A percentile compares a stretch with the other conserved stretches of the same genome.
Evolutionary conservation across 148 eudicot genomes (phyloP).

Genomic region (Camellia granthamiana): DNA sequence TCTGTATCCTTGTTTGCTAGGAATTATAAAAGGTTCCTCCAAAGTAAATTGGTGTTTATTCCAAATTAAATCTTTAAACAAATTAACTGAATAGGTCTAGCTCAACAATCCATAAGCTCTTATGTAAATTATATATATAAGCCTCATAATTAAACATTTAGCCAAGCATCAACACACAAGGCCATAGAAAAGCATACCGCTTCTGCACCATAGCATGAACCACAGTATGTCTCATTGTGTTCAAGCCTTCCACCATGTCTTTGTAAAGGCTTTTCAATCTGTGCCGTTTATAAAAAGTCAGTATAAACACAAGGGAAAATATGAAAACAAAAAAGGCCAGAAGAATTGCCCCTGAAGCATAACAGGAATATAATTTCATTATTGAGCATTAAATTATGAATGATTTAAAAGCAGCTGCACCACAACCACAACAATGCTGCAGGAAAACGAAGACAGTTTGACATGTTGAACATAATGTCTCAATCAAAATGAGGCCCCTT

Average conservation of each 20-base stretch:
- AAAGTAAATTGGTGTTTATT: neutral
- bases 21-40: neutral
- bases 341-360: neutral
- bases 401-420: neutral
- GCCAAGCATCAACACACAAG: neutral
- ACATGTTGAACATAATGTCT: neutral
- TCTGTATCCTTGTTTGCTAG: neutral
- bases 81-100: neutral
- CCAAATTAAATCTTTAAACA: neutral
- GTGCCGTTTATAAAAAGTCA: constrained; percentile 14
- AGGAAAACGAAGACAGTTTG: neutral
- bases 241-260: constrained; percentile 96
- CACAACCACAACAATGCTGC: neutral
- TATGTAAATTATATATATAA: neutral
- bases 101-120: constrained; percentile 3
- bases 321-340: neutral
- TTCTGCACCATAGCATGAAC: constrained; percentile 98
- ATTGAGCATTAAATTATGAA: neutral
- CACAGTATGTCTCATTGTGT: constrained; percentile 96
- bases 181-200: constrained; percentile 43
- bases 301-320: neutral
- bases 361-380: neutral
- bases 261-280: constrained; percentile 94
- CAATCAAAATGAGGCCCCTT: neutral
- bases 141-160: neutral